Percentiles rank a stretch among this genome's conserved stretches.
phyloP scores from a whole-genome alignment of 306 rosid species.

The Sesbania bispinosa region DNA sequence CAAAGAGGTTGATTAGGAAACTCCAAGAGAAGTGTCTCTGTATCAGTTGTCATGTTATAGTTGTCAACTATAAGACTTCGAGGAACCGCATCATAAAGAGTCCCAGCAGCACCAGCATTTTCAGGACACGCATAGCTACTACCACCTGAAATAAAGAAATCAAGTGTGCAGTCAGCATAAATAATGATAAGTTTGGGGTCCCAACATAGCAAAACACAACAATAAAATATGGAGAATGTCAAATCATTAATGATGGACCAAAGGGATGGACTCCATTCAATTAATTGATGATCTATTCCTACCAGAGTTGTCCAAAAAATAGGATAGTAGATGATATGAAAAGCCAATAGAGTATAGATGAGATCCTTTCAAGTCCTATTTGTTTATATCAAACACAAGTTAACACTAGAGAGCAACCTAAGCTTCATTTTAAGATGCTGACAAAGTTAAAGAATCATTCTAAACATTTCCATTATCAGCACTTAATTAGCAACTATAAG shows the following conservation, averaged over 20 bases:
- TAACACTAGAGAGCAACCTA: constrained; percentile 10
- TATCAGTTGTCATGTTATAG: constrained; percentile 78
- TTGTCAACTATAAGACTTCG: constrained; percentile 80
- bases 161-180: constrained; percentile 21
- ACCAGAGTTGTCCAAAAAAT: neutral
- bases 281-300: constrained; percentile 1
- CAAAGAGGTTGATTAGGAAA: constrained; percentile 94
- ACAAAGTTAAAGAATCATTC: too few relatives aligned
- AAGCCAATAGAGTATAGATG: neutral
- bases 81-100: constrained; percentile 95
- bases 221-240: constrained; percentile 2
- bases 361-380: constrained; percentile 1
- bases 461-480: too few relatives aligned
- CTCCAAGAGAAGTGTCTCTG: constrained; percentile 94
- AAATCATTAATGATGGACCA: neutral
- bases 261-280: neutral
- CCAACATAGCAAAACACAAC: constrained; percentile 8
- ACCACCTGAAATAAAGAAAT: constrained; percentile 67
- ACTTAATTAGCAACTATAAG: too few relatives aligned
- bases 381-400: neutral
- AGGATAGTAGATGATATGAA: neutral
- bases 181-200: constrained; percentile 6
- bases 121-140: constrained; percentile 74
- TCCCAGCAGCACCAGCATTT: constrained; percentile 97
- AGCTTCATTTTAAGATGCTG: neutral